phyloP scores from a whole-genome alignment of 345 rosid genomes.

The Angophora floribunda region DNA sequence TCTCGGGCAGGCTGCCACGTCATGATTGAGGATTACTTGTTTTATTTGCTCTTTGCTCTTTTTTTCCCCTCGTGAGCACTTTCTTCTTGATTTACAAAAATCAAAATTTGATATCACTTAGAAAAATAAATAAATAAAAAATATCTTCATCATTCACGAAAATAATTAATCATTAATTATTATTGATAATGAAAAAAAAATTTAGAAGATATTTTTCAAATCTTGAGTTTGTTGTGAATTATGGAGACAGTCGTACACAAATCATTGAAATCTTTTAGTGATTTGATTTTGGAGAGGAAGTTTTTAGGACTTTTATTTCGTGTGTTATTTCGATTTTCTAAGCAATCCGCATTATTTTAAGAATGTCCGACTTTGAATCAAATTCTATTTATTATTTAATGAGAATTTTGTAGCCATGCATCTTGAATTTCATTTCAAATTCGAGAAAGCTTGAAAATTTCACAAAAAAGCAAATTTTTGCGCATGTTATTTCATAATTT shows the following conservation, averaged over 20 bases:
- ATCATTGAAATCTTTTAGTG: not conserved
- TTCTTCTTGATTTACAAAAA: not conserved
- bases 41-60: not conserved
- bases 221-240: too few relatives aligned
- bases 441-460: not conserved
- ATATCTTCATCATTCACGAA: too few relatives aligned
- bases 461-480: not conserved
- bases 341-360: not conserved
- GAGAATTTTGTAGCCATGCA: not conserved
- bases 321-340: not conserved
- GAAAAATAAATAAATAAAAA: too few relatives aligned
- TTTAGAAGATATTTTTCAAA: too few relatives aligned
- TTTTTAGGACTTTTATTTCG: not conserved
- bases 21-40: not conserved
- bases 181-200: too few relatives aligned
- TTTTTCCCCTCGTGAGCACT: not conserved
- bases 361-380: rapidly evolving
- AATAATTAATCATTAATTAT: too few relatives aligned
- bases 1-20: not conserved
- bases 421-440: not conserved
- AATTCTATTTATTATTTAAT: not conserved
- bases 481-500: not conserved
- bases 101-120: too few relatives aligned
- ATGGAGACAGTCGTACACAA: too few relatives aligned
- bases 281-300: not conserved